A percentile compares a stretch with the other conserved stretches of the same genome.
Evolutionary conservation across 768 basidiomycete genomes (phyloP).

Genomic region (Peribolospora baueri): DNA sequence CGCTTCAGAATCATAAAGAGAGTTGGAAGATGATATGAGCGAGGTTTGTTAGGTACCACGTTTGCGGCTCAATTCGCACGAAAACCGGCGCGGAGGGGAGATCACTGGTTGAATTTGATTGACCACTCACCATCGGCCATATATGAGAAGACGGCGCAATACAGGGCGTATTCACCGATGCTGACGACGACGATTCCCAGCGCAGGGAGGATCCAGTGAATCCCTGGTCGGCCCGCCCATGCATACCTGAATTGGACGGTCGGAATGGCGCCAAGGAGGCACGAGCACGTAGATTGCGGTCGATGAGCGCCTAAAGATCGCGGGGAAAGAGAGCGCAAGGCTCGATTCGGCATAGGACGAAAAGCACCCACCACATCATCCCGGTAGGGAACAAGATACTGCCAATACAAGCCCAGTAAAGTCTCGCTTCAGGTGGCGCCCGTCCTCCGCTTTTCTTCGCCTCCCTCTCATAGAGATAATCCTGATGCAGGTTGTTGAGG

Average conservation of each 20-base stretch:
- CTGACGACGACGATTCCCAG: not conserved
- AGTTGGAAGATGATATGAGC: too few relatives aligned
- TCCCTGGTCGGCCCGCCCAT: conserved; percentile 1
- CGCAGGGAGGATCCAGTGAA: conserved; percentile 3
- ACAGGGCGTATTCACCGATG: not conserved
- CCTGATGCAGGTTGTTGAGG: not conserved
- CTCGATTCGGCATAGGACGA: too few relatives aligned
- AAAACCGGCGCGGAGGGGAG: too few relatives aligned
- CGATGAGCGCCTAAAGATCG: too few relatives aligned
- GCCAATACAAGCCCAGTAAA: conserved; percentile 4
- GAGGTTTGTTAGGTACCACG: too few relatives aligned
- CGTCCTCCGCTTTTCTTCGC: not conserved
- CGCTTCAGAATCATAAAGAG: not conserved
- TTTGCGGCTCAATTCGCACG: too few relatives aligned
- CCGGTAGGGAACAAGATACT: not conserved
- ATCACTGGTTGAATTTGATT: too few relatives aligned
- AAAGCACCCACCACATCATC: too few relatives aligned
- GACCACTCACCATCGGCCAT: not conserved
- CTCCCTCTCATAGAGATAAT: not conserved
- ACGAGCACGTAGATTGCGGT: too few relatives aligned
- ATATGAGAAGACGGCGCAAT: conserved; percentile 2
- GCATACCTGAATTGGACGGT: not conserved
- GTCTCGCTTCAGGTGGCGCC: conserved; percentile 2
- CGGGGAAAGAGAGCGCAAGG: not conserved
- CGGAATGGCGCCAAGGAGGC: too few relatives aligned